Percentiles rank a stretch among this genome's conserved stretches.
These are phyloP conservation scores for Alternaria conjuncta DNA, from an alignment of 2,329 filamentous ascomycete genomes.

Conservation along the genomic window DNA sequence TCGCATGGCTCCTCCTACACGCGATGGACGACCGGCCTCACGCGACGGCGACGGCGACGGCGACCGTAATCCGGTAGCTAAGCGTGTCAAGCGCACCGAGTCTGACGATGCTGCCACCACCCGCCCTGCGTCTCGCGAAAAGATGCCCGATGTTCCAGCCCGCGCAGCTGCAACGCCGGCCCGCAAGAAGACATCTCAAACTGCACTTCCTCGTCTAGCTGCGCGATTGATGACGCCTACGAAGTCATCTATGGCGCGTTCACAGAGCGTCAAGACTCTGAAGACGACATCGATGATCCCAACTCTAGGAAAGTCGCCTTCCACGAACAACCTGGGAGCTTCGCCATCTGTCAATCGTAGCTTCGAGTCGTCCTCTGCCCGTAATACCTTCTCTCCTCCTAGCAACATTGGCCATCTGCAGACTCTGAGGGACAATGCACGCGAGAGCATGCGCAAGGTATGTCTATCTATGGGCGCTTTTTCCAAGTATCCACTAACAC, in stretches of 20 bases:
- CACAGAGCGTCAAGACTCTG: conserved; percentile 58
- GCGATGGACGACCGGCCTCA: conserved; percentile 32
- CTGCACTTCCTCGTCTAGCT: conserved; percentile 58
- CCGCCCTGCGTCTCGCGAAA: conserved; percentile 62
- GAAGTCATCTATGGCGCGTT: conserved; percentile 72
- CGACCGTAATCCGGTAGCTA: conserved; percentile 58
- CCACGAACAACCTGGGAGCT: conserved; percentile 57
- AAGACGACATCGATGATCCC: conserved; percentile 60
- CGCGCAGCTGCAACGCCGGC: conserved; percentile 27
- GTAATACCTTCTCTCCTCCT: conserved; percentile 51
- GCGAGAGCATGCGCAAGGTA: conserved; percentile 43
- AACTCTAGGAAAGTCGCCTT: conserved; percentile 59
- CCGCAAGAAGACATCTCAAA: conserved; percentile 38
- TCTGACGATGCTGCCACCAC: conserved; percentile 73
- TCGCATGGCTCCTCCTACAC: conserved; percentile 33
- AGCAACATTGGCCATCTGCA: conserved; percentile 32
- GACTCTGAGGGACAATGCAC: conserved; percentile 48
- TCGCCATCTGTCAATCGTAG: conserved; percentile 60
- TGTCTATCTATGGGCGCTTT: not conserved
- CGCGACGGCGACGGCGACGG: conserved; percentile 39
- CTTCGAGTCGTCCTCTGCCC: conserved; percentile 57
- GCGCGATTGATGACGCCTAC: conserved; percentile 74
- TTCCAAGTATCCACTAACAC: not conserved
- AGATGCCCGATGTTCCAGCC: conserved; percentile 15
- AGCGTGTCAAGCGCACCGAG: conserved; percentile 72